Base-by-base conservation (phyloP, 371 early-diverging fungal species). In the Mortierella sp. region DNA sequence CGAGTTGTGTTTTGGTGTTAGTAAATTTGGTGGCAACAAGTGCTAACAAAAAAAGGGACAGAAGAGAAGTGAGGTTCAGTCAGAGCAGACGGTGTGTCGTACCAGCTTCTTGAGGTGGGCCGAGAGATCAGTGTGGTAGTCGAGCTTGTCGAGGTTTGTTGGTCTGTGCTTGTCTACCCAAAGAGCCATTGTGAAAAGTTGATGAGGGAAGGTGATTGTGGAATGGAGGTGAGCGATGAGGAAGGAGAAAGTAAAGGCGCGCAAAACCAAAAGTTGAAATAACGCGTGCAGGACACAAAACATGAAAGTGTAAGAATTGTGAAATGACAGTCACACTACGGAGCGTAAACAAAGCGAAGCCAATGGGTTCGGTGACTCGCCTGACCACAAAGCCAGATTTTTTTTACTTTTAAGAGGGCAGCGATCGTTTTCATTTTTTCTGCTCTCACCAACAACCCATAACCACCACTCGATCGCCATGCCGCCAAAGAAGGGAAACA, bases 101-200 rank as follows among this genome's bases (percentile, higher is more conserved):
- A 96, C 97, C 89, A 98, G 92, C 74, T 88, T 89, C 72, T 91
- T 91, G 40, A 99, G 89, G 65, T 95, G 94, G 39, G 73, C 79
- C 9, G 95, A 92, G 40, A 98, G 86, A 40, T 92, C 92, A 16
- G 84, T 66, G 85, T 98, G 98, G 85, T 93, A 96, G 79, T 92
- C 91, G 71, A 99, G 91, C 77, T 95, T 90, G 76, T 96, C 95
- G 66, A 99, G 92, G 39, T 90, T 82, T 63, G 87, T 90, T 43
- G 99, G 99, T 58, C 96, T 90, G 86, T 99, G 94, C 87, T 98
- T 98, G 89, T 99, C 99, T 48, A 96, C 95, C 98, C 99, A 99
- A 50, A 99, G 91, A 80, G 94, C 92, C 94, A 93, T 93, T 9
- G 4, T 52, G 68, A 45, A 26, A 61, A n/a, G n/a, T n/a, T 2